Evolutionary conservation across 352 stramenopile genomes (phyloP).

Genomic region (Globisporangium recalcitrans): DNA sequence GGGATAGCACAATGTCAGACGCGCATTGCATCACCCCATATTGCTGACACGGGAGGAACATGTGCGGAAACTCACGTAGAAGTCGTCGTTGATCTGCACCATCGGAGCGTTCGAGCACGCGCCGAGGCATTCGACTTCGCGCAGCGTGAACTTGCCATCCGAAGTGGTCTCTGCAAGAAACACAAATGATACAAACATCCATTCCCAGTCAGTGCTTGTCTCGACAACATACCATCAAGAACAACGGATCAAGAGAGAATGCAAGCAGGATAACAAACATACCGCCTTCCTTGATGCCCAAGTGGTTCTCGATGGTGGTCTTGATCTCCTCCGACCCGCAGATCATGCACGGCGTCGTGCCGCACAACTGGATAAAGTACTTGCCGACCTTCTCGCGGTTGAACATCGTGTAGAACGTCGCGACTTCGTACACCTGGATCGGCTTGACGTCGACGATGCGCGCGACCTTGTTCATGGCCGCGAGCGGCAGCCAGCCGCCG

Average conservation of each 20-base stretch:
- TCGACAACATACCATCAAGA: background rate
- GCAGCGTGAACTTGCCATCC: constrained; percentile 89
- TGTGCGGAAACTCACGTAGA: constrained; percentile 49
- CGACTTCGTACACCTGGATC: constrained; percentile 98
- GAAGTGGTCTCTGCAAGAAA: constrained; percentile 55
- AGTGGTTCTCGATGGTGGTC: constrained; percentile 95
- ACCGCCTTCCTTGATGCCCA: constrained; percentile 96
- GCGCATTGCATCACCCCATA: background rate
- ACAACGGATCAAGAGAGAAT: background rate
- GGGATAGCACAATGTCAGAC: constrained; percentile 5
- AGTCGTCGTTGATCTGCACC: constrained; percentile 99
- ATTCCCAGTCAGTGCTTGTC: background rate
- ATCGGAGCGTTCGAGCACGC: constrained; percentile 99
- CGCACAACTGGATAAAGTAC: constrained; percentile 97
- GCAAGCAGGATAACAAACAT: background rate
- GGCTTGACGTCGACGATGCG: constrained; percentile 95
- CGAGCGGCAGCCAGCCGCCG: constrained; percentile 96
- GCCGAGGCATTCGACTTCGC: constrained; percentile 99
- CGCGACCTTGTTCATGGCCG: constrained; percentile 99
- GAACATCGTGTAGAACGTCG: constrained; percentile 99
- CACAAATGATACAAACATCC: background rate
- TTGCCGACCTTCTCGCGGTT: constrained; percentile 94
- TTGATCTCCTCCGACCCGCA: constrained; percentile 99
- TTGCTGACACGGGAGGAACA: background rate
- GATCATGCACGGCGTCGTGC: constrained; percentile 99